phyloP scores from a whole-genome alignment of 169 alveolate species.

The Cryptosporidium andersoni region DNA sequence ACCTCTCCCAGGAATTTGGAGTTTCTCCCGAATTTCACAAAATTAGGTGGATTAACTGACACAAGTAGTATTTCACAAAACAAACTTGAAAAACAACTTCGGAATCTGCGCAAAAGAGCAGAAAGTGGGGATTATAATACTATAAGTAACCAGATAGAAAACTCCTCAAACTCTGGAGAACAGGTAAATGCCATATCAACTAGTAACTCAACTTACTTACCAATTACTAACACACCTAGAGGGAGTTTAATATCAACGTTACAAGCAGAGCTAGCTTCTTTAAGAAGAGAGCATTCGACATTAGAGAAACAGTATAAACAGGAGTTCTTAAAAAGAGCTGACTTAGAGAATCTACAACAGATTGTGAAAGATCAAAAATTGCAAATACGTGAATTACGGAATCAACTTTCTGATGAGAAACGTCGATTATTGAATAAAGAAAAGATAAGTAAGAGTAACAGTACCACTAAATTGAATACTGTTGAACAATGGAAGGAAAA shows the following conservation, averaged over 20 bases:
- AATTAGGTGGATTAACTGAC: slow-evolving; percentile 21
- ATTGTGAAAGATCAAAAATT: slow-evolving; percentile 50
- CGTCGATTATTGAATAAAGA: slow-evolving; percentile 44
- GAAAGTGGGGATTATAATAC: slow-evolving; percentile 28
- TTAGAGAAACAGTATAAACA: slow-evolving; percentile 65
- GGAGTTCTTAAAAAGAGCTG: slow-evolving; percentile 43
- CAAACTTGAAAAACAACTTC: slow-evolving; percentile 35
- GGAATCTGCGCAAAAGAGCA: slow-evolving; percentile 25
- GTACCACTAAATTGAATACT: slow-evolving; percentile 4
- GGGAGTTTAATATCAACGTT: slow-evolving; percentile 24
- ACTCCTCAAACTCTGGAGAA: neutral
- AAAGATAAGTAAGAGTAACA: slow-evolving; percentile 30
- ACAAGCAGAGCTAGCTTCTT: slow-evolving; percentile 42
- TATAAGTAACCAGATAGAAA: slow-evolving; percentile 36
- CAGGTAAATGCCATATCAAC: slow-evolving; percentile 45
- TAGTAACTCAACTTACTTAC: neutral
- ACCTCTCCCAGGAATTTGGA: slow-evolving; percentile 70
- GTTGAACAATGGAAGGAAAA: slow-evolving; percentile 57
- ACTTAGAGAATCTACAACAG: slow-evolving; percentile 23
- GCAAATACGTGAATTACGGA: slow-evolving; percentile 56
- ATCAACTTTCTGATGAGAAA: slow-evolving; percentile 61
- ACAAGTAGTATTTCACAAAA: slow-evolving; percentile 32
- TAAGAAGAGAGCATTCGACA: slow-evolving; percentile 27
- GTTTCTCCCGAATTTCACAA: slow-evolving; percentile 52
- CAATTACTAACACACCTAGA: neutral